A percentile compares a stretch with the other conserved stretches of the same genome.
Evolutionary conservation across 306 rosid genomes (phyloP).

Genomic region (Biancaea sappan): DNA sequence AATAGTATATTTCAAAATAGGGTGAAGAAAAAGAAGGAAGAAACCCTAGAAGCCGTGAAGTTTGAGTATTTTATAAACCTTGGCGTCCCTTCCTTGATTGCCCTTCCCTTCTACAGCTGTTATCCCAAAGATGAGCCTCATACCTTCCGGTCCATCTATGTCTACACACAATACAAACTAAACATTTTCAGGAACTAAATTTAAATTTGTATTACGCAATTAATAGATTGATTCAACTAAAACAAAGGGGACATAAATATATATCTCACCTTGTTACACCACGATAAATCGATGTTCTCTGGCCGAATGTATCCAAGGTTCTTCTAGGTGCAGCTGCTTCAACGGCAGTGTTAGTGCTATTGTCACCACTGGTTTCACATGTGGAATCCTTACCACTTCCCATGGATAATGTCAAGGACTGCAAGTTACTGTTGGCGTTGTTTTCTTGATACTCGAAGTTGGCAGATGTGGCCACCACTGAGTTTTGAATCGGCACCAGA

Average conservation of each 20-base stretch:
- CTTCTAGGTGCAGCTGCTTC: conserved; percentile 80
- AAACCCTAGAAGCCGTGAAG: conserved; percentile 24
- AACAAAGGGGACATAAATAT: too few relatives aligned
- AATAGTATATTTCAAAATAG: neutral
- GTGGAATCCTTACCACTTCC: conserved; percentile 85
- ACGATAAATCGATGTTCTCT: conserved; percentile 96
- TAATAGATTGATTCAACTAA: neutral
- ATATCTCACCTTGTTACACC: conserved; percentile 78
- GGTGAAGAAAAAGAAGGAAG: neutral
- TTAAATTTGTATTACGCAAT: too few relatives aligned
- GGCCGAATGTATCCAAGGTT: conserved; percentile 88
- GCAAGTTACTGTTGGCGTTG: conserved; percentile 56
- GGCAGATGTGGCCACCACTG: conserved; percentile 46
- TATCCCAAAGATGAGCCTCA: conserved; percentile 99
- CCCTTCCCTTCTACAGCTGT: conserved; percentile 98
- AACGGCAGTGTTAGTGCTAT: conserved; percentile 40
- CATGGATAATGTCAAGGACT: conserved; percentile 86
- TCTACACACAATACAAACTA: conserved; percentile 36
- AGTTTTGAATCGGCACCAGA: conserved; percentile 58
- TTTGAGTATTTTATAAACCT: conserved; percentile 55
- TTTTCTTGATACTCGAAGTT: conserved; percentile 71
- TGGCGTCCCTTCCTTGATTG: conserved; percentile 99
- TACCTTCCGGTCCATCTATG: conserved; percentile 99
- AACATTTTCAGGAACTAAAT: neutral
- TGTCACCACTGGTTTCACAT: conserved; percentile 71